Percentiles rank a stretch among this genome's conserved stretches.
Evolutionary conservation across 306 rosid genomes (phyloP).

Genomic region (Luffa aegyptiaca): DNA sequence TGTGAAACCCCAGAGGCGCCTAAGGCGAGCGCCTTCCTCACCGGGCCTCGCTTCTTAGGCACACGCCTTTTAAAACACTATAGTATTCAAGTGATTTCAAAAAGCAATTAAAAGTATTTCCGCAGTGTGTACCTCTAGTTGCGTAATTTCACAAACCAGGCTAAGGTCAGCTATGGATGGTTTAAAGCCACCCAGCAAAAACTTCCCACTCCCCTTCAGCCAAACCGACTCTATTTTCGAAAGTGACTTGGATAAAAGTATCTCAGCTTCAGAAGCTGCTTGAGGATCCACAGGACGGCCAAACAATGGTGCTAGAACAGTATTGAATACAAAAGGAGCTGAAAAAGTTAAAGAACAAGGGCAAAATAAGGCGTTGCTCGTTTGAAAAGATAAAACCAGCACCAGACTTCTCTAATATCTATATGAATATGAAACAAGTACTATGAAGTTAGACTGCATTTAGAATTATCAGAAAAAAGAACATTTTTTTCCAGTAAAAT

Average conservation of each 20-base stretch:
- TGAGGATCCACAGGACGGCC: conserved; percentile 41
- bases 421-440: not conserved
- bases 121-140: conserved; percentile 46
- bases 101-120: not conserved
- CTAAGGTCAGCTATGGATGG: conserved; percentile 83
- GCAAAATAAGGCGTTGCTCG: not conserved
- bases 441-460: not conserved
- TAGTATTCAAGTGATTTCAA: not conserved
- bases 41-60: no score
- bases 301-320: conserved; percentile 54
- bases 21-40: no score
- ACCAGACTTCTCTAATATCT: not conserved
- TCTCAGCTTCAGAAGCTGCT: conserved; percentile 68
- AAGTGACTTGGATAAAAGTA: conserved; percentile 50
- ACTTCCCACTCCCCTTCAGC: conserved; percentile 56
- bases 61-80: no score
- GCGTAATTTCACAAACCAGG: conserved; percentile 70
- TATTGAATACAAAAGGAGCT: conserved; percentile 39
- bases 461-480: not conserved
- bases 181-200: conserved; percentile 57
- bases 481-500: not conserved
- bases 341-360: conserved; percentile 21
- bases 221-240: conserved; percentile 59
- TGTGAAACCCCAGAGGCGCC: no score
- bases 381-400: not conserved